Conservation (phyloP, 495 filamentous ascomycete genomes). For the Glutinoglossum americanum region DNA sequence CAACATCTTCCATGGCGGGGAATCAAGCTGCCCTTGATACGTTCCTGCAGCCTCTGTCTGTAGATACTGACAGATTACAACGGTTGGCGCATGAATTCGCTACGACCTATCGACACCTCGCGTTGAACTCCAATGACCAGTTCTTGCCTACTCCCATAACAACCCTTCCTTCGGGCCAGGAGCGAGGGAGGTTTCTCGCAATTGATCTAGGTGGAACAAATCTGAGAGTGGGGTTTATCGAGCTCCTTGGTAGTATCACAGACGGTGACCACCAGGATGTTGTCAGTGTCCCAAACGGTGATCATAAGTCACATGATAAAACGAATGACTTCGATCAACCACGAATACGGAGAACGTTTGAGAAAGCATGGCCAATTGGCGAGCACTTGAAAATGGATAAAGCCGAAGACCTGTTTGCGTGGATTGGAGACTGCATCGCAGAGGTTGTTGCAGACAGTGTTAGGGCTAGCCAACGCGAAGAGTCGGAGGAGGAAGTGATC, state of each 20-base stretch:
- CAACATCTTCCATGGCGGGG: not conserved
- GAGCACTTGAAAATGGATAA: slow-evolving; percentile 61
- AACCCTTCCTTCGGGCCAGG: slow-evolving; percentile 2
- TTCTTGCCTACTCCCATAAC: slow-evolving; percentile 7
- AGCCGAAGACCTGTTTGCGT: slow-evolving; percentile 51
- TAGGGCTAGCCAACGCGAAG: slow-evolving; percentile 21
- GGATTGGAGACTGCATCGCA: slow-evolving; percentile 60
- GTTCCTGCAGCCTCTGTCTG: slow-evolving; percentile 2
- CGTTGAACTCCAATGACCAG: slow-evolving; percentile 4
- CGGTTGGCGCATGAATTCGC: not conserved
- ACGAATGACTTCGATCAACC: slow-evolving; percentile 5
- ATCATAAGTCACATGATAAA: not conserved
- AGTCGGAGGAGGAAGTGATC: slow-evolving; percentile 16
- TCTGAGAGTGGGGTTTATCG: slow-evolving; percentile 6
- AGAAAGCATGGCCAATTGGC: slow-evolving; percentile 57
- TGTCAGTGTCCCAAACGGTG: not conserved
- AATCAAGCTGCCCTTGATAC: not conserved
- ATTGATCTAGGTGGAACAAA: slow-evolving; percentile 7
- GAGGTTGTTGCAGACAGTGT: slow-evolving; percentile 41
- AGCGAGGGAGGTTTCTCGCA: slow-evolving; percentile 4
- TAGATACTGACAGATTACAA: not conserved
- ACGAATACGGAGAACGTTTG: slow-evolving; percentile 36
- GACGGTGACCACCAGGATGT: not conserved
- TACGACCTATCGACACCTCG: slow-evolving; percentile 3
- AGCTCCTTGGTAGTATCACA: slow-evolving; percentile 1